These are phyloP conservation scores for Ganoderma meredithae DNA, from an alignment of 1,284 basidiomycete genomes.

Conservation along the genomic window DNA sequence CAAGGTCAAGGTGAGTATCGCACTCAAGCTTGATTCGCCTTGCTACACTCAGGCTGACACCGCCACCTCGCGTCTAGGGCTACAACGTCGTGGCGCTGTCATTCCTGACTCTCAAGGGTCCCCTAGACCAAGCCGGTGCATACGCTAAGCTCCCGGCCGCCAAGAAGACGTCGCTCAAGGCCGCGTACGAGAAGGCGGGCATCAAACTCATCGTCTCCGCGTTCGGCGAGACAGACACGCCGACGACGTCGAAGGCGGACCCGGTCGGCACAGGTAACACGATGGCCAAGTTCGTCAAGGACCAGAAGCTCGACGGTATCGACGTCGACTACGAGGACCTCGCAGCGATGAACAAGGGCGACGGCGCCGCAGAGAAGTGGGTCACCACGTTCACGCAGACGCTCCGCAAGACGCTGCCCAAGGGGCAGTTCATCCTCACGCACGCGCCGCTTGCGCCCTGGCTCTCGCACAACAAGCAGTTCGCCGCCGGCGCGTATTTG, in stretches of 20 bases:
- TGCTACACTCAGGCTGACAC: not conserved
- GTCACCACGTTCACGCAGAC: conserved; percentile 51
- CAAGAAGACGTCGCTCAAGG: conserved; percentile 46
- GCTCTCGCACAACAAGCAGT: conserved; percentile 55
- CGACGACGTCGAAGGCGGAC: conserved; percentile 53
- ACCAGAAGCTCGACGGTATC: conserved; percentile 54
- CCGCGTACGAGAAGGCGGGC: conserved; percentile 52
- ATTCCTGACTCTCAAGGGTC: conserved; percentile 26
- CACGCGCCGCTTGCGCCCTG: conserved; percentile 60
- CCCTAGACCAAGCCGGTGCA: conserved; percentile 24
- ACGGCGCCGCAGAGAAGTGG: conserved; percentile 49
- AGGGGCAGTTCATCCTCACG: conserved; percentile 45
- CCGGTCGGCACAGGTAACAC: conserved; percentile 51
- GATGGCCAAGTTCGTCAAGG: conserved; percentile 49
- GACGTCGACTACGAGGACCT: conserved; percentile 68
- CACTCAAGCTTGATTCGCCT: not conserved
- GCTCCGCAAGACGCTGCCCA: conserved; percentile 43
- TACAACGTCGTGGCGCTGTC: conserved; percentile 31
- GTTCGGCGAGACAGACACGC: conserved; percentile 59
- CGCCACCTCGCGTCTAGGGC: conserved; percentile 13
- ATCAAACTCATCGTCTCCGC: conserved; percentile 57
- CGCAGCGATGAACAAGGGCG: conserved; percentile 49
- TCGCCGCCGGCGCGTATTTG: conserved; percentile 68
- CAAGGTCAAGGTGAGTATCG: conserved; percentile 18
- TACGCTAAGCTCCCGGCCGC: conserved; percentile 25